Base-by-base conservation (phyloP, 2,329 filamentous ascomycete genomes). In the Aureobasidium melanogenum region DNA sequence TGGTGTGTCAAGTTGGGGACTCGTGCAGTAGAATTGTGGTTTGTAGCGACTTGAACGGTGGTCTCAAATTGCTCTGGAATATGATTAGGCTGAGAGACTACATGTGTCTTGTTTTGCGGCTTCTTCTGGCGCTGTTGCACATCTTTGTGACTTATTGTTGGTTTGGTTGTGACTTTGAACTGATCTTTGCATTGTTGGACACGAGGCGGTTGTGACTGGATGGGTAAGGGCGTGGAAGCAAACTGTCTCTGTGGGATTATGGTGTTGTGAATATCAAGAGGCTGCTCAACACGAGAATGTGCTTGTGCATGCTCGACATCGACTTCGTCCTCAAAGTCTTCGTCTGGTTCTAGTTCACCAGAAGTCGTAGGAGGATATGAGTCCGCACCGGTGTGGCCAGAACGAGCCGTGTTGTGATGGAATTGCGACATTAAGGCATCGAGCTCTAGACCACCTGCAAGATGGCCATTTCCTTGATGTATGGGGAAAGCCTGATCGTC, bases 341-440 rank as follows among this genome's bases (percentile, higher is more conserved):
- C 43, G 6, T 48, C 6, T 14, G 26, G 22, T 14, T 59, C 56
- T 47, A 52, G 51, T 9, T 51, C 48, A 32, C 73, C 73, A 36
- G 72, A 70, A 10, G 72, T 74, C 2, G 73, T 75, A 30, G 68
- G 67, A 19, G 73, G 72, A 56, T 75, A 75, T n/a, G 73, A 74
- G 38, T 62, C 26, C 5, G 22, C 4, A 26, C 30, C 43, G 12
- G 1, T 15, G 19, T 26, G 17, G 10, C 17, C n/a, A 22, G 28
- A 8, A 24, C 17, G 50, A 36, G n/a, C 14, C 15, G n/a, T 22
- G 15, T 54, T 5, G 5, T n/a, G 34, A 5, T 34, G 0, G 38
- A 56, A n/a, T n/a, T 44, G 9, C 6, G 5, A 24, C 38, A 43
- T 44, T 7, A 44, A 4, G 12, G 2, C n/a, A 44, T 44, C n/a